Evolutionary conservation across 352 stramenopile genomes (phyloP).

Genomic region (Phytophthora pisi): DNA sequence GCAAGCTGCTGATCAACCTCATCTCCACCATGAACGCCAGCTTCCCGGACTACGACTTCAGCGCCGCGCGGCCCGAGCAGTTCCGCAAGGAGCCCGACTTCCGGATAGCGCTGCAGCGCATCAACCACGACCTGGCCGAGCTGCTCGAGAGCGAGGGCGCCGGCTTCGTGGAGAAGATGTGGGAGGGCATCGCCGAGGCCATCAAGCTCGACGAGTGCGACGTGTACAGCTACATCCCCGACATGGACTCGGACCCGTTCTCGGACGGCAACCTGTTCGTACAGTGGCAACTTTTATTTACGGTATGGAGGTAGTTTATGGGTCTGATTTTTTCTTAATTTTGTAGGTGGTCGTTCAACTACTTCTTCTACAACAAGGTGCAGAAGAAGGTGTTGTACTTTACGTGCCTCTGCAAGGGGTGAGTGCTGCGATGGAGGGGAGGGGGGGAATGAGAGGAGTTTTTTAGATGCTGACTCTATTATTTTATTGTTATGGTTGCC

Average conservation of each 20-base stretch:
- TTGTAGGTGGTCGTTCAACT: slow-evolving; percentile 93
- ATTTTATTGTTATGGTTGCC: slow-evolving; percentile 8
- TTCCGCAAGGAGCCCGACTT: slow-evolving; percentile 90
- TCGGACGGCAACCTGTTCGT: slow-evolving; percentile 87
- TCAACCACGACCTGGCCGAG: slow-evolving; percentile 90
- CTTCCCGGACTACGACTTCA: slow-evolving; percentile 95
- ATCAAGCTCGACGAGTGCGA: slow-evolving; percentile 91
- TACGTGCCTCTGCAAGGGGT: slow-evolving; percentile 92
- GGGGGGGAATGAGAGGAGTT: not conserved
- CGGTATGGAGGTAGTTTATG: not conserved
- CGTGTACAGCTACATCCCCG: slow-evolving; percentile 93
- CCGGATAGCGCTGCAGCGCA: slow-evolving; percentile 83
- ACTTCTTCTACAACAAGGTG: slow-evolving; percentile 95
- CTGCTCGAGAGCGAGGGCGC: slow-evolving; percentile 97
- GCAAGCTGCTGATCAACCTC: slow-evolving; percentile 92
- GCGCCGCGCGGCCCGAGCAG: slow-evolving; percentile 86
- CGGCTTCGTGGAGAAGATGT: slow-evolving; percentile 99
- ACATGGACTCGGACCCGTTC: slow-evolving; percentile 94
- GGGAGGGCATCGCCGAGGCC: slow-evolving; percentile 90
- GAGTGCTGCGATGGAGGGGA: slow-evolving; percentile 10
- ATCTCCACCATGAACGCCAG: slow-evolving; percentile 95
- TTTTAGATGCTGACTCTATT: not conserved
- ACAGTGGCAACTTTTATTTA: not conserved
- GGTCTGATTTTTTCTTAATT: not conserved
- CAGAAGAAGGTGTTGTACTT: slow-evolving; percentile 95